Evolutionary conservation across 2,329 filamentous ascomycete species (phyloP).

Genomic region (Aphanocladium album): DNA sequence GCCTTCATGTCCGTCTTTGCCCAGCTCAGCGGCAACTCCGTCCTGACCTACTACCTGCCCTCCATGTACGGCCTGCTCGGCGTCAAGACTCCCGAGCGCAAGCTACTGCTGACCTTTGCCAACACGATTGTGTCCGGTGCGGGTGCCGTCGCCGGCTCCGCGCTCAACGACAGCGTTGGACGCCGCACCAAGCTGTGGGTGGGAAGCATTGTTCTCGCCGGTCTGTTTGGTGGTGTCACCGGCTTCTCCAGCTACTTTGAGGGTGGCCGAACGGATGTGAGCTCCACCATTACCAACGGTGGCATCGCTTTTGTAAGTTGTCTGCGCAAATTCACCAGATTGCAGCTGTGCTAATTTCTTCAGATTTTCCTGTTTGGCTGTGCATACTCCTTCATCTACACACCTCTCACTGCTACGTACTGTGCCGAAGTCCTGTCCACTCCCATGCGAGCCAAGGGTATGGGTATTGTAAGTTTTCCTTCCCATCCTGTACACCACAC

Average conservation of each 20-base stretch:
- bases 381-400: conserved; percentile 48
- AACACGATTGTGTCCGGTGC: conserved; percentile 41
- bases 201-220: conserved; percentile 40
- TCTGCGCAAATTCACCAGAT: background rate
- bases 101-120: conserved; percentile 42
- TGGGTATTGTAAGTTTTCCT: conserved; percentile 24
- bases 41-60: conserved; percentile 51
- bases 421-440: conserved; percentile 30
- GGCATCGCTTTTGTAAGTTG: conserved; percentile 40
- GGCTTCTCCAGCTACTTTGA: conserved; percentile 39
- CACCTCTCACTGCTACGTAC: conserved; percentile 37
- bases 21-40: conserved; percentile 47
- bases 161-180: conserved; percentile 26
- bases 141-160: conserved; percentile 30
- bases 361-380: conserved; percentile 48
- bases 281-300: conserved; percentile 33
- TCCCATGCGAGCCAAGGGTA: conserved; percentile 31
- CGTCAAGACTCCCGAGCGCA: conserved; percentile 46
- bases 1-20: conserved; percentile 49
- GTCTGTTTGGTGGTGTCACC: conserved; percentile 44
- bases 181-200: conserved; percentile 43
- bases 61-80: conserved; percentile 46
- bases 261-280: conserved; percentile 27
- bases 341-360: background rate
- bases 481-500: background rate